phyloP scores from a whole-genome alignment of 2,329 filamentous ascomycete species.

The Colletotrichum kahawae region DNA sequence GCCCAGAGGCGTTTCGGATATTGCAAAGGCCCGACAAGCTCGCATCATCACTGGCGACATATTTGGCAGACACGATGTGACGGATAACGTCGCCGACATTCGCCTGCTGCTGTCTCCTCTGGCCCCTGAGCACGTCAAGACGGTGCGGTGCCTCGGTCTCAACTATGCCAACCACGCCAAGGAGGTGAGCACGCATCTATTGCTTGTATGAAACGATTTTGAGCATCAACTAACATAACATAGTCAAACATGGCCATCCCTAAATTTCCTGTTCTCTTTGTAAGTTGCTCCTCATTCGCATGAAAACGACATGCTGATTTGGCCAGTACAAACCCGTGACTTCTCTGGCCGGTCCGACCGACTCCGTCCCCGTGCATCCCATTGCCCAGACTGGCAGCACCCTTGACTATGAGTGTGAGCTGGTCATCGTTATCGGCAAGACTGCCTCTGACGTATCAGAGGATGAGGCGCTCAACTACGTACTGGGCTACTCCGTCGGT shows the following conservation, averaged over 20 bases:
- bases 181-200: slow-evolving; percentile 47
- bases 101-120: slow-evolving; percentile 67
- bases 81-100: slow-evolving; percentile 63
- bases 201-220: not conserved
- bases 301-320: not conserved
- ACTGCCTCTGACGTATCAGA: slow-evolving; percentile 69
- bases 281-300: slow-evolving; percentile 37
- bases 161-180: slow-evolving; percentile 77
- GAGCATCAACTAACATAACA: not conserved
- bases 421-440: slow-evolving; percentile 76
- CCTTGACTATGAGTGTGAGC: slow-evolving; percentile 81
- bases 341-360: slow-evolving; percentile 66
- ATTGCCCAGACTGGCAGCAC: slow-evolving; percentile 70
- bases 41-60: slow-evolving; percentile 69
- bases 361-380: slow-evolving; percentile 68
- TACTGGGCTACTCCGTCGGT: slow-evolving; percentile 76
- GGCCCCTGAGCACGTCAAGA: slow-evolving; percentile 65
- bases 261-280: slow-evolving; percentile 74
- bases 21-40: slow-evolving; percentile 65
- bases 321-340: slow-evolving; percentile 70
- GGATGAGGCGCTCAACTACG: slow-evolving; percentile 69
- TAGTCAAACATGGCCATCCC: slow-evolving; percentile 71
- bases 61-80: slow-evolving; percentile 68
- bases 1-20: slow-evolving; percentile 62
- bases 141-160: slow-evolving; percentile 72